These are phyloP conservation scores for Periconia sp. DNA, from an alignment of 2,329 filamentous ascomycete genomes.

Conservation along the genomic window DNA sequence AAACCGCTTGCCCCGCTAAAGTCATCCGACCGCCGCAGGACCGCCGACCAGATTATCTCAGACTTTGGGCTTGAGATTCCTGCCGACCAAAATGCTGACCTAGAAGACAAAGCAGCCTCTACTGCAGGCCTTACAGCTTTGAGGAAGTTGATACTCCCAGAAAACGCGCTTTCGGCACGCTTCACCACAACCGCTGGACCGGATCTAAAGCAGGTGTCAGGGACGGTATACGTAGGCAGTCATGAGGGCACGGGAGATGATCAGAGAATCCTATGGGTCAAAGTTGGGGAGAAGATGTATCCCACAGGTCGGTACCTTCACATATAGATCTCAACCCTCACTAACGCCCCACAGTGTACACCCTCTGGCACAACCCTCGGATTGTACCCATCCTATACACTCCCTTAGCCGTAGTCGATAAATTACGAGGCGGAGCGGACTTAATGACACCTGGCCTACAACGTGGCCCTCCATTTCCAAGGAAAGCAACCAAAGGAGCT, in stretches of 20 bases:
- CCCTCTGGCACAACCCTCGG: constrained; percentile 68
- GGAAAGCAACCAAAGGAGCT: constrained; percentile 63
- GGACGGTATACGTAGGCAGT: constrained; percentile 68
- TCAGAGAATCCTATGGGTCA: constrained; percentile 69
- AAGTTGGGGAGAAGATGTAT: constrained; percentile 63
- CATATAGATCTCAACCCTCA: neutral
- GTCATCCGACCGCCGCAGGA: constrained; percentile 70
- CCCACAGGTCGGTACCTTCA: constrained; percentile 47
- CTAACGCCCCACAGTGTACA: constrained; percentile 59
- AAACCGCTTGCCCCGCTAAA: constrained; percentile 70
- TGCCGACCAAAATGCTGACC: constrained; percentile 39
- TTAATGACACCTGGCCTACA: constrained; percentile 73
- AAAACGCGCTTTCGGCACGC: constrained; percentile 66
- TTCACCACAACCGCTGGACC: constrained; percentile 71
- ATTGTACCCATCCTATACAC: constrained; percentile 70
- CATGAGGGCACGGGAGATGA: constrained; percentile 60
- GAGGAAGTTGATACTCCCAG: constrained; percentile 67
- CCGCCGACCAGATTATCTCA: constrained; percentile 70
- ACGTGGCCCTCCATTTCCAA: constrained; percentile 68
- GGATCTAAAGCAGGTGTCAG: constrained; percentile 65
- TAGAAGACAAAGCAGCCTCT: constrained; percentile 52
- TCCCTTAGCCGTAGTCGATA: constrained; percentile 65
- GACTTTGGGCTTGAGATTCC: constrained; percentile 63
- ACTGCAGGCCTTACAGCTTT: constrained; percentile 57
- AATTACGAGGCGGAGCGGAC: constrained; percentile 69